Base-by-base conservation (phyloP, 257 asterid genomes). In the Nicotiana noctiflora region DNA sequence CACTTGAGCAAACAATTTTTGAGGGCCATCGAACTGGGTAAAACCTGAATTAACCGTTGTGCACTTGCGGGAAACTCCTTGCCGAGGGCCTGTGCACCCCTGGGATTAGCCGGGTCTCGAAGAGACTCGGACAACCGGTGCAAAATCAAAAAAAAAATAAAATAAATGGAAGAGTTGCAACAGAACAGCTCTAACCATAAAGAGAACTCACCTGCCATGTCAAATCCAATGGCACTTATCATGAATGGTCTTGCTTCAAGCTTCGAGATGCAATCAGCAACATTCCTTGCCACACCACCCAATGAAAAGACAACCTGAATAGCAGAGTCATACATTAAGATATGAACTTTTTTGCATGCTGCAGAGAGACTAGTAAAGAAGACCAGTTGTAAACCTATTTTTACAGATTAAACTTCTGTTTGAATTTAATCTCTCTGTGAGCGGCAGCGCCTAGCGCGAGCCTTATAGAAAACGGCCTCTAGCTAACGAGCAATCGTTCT, bases 281-380 rank as follows among this genome's bases (percentile, higher is more conserved):
- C 89, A 83, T 96, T 96, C 88, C 99, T 93, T 62, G 92, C 98
- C 56, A 96, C 98, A 82, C 99, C 99, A 60, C 98, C 98, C 72
- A 89, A 82, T 13, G 90, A 87, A 89, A 87, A 92, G 75, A 81
- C 25, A 76, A 96, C 91, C 99, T 96, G 93, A 83, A 88, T 57
- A 79, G 56, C 46, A 23, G 66, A 67, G 76, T 77, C 76, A 49
- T 59, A 74, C 8, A 79, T 61, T 25, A 63, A 14, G 19, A 51
- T 52, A 15, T 18, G 55, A 53, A 56, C 25, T 5, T 60, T 56
- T 57, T 55, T n/a, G 63, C 64, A 27, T 31, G 49, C 21, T 64
- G 74, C 21, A 6, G 44, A 25, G 21, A 31, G 13, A 23, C 74
- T 64, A 27, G 40, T 53, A 37, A 81, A 19, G 25, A 81, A 46